Evolutionary conservation across 345 rosid genomes (phyloP).

Genomic region (Rhizophora mangle): DNA sequence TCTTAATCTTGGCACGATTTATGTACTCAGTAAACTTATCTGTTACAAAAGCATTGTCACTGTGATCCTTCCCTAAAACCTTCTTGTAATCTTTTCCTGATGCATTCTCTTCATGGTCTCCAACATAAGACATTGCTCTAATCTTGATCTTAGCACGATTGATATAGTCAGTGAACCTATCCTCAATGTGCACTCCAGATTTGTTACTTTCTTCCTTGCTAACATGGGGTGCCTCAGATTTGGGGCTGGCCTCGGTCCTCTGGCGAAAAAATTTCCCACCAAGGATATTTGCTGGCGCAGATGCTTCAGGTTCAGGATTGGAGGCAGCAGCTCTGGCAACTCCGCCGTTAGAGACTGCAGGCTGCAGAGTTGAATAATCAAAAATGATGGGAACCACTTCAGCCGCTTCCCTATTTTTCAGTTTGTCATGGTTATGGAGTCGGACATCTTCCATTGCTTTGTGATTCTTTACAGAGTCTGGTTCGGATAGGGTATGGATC

Average conservation of each 20-base stretch:
- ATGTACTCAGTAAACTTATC: conserved; percentile 32
- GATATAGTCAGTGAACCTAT: conserved; percentile 26
- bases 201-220: conserved; percentile 3
- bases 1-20: conserved; percentile 23
- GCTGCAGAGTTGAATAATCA: conserved; percentile 15
- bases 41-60: conserved; percentile 5
- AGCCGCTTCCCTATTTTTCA: background rate
- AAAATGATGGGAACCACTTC: conserved; percentile 24
- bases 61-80: too few species aligned
- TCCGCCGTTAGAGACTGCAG: background rate
- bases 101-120: conserved; percentile 1
- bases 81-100: background rate
- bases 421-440: background rate
- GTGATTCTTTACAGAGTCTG: background rate
- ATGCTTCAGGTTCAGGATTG: background rate
- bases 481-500: background rate
- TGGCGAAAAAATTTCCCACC: background rate
- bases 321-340: background rate
- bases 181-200: conserved; percentile 21
- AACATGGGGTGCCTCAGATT: background rate
- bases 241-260: background rate
- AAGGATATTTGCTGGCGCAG: background rate
- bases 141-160: conserved; percentile 27
- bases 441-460: background rate
- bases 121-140: conserved; percentile 13